These are phyloP conservation scores for Fusarium coicis DNA, from an alignment of 2,329 filamentous ascomycete genomes.

Conservation along the genomic window DNA sequence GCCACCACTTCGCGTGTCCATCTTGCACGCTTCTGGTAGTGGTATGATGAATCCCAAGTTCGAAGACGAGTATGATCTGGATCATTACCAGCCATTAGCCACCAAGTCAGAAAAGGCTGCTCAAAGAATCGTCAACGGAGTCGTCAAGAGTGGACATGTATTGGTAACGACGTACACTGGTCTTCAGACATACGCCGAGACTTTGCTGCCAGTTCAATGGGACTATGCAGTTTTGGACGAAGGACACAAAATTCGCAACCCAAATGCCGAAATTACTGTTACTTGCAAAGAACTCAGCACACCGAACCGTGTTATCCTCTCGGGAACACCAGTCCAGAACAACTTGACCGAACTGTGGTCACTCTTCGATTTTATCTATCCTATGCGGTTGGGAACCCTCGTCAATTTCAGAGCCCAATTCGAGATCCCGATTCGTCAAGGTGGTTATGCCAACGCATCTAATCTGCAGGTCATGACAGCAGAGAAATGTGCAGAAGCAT, in stretches of 20 bases:
- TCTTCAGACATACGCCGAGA: conserved; percentile 88
- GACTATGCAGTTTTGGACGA: conserved; percentile 95
- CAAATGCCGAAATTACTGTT: conserved; percentile 93
- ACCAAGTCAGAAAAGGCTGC: conserved; percentile 67
- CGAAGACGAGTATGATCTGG: conserved; percentile 63
- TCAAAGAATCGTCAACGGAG: conserved; percentile 82
- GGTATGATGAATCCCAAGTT: conserved; percentile 90
- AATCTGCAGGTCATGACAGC: conserved; percentile 95
- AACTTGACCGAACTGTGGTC: conserved; percentile 97
- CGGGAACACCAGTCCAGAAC: conserved; percentile 97
- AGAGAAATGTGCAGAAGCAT: conserved; percentile 89
- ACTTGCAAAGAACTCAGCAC: conserved; percentile 95
- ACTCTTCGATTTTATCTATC: conserved; percentile 96
- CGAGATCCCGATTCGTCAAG: conserved; percentile 91
- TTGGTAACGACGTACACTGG: conserved; percentile 96
- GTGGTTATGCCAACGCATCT: conserved; percentile 94
- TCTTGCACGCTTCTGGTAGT: conserved; percentile 93
- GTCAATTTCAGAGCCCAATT: conserved; percentile 92
- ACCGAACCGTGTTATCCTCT: conserved; percentile 89
- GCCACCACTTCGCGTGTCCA: conserved; percentile 97
- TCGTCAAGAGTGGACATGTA: conserved; percentile 87
- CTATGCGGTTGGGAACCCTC: conserved; percentile 92
- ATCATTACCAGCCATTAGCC: conserved; percentile 51
- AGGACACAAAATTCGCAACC: conserved; percentile 98
- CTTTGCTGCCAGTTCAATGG: conserved; percentile 87